Evolutionary conservation across 805 yeast species (phyloP).

Genomic region (Kluyveromyces wickerhamii): DNA sequence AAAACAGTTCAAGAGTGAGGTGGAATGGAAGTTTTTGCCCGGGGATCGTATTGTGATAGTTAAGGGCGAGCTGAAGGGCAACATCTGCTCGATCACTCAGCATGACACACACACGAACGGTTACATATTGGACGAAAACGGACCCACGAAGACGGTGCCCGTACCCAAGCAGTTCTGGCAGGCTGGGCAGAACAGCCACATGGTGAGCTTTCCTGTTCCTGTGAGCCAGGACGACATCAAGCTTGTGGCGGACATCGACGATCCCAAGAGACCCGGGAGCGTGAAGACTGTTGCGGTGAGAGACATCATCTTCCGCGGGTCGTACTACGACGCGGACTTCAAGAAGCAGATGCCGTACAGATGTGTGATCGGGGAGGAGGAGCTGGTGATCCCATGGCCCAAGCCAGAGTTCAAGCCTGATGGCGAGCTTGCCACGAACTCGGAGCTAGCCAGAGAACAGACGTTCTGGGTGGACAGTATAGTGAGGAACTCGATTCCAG

Average conservation of each 20-base stretch:
- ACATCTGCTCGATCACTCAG: conserved; percentile 56
- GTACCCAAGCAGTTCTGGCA: conserved; percentile 71
- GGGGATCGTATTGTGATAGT: conserved; percentile 75
- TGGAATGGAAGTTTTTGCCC: conserved; percentile 53
- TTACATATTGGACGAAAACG: conserved; percentile 56
- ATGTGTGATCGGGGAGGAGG: conserved; percentile 60
- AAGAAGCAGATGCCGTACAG: conserved; percentile 71
- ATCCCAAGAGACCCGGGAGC: conserved; percentile 48
- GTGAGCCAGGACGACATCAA: conserved; percentile 54
- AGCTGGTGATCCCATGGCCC: conserved; percentile 85
- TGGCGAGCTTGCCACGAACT: conserved; percentile 49
- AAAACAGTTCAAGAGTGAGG: conserved; percentile 33
- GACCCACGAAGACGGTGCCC: conserved; percentile 53
- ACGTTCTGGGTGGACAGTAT: conserved; percentile 66
- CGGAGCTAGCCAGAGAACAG: conserved; percentile 54
- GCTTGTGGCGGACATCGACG: conserved; percentile 69
- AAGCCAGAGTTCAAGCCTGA: conserved; percentile 49
- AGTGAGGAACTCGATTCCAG: conserved; percentile 61
- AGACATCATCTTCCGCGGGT: conserved; percentile 56
- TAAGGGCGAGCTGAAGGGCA: conserved; percentile 68
- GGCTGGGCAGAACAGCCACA: conserved; percentile 62
- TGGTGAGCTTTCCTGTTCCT: conserved; percentile 59
- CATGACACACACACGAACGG: conserved; percentile 56
- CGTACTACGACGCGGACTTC: conserved; percentile 66
- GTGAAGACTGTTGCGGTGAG: conserved; percentile 72